These are phyloP conservation scores for Brassica carinata DNA, from an alignment of 345 rosid genomes.

Conservation along the genomic window DNA sequence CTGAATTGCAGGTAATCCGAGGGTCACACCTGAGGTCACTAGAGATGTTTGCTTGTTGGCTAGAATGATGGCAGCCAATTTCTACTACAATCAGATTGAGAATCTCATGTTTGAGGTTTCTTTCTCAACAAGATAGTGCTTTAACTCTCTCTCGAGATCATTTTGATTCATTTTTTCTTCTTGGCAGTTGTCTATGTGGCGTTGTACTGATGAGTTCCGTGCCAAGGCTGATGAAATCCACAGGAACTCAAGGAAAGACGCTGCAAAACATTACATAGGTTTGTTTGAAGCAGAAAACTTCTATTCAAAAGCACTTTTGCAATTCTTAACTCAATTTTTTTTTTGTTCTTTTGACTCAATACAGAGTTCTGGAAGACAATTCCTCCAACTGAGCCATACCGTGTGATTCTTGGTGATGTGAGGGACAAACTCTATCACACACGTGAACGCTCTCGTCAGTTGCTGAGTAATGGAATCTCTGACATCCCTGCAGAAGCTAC, in stretches of 20 bases:
- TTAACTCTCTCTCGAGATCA: not conserved
- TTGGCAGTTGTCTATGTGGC: constrained; percentile 98
- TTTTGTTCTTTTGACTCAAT: not conserved
- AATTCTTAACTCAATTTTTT: constrained; percentile 33
- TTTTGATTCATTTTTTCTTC: constrained; percentile 4
- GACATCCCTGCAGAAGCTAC: constrained; percentile 84
- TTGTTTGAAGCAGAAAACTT: constrained; percentile 46
- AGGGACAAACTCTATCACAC: constrained; percentile 90
- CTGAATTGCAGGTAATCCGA: constrained; percentile 71
- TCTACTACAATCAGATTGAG: constrained; percentile 94
- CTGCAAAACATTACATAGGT: constrained; percentile 99
- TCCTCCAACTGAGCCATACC: constrained; percentile 89
- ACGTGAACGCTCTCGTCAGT: constrained; percentile 89
- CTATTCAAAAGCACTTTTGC: too few species aligned
- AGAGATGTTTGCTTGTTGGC: constrained; percentile 98
- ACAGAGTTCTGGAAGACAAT: constrained; percentile 93
- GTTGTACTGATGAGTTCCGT: constrained; percentile 95
- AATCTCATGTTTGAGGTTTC: constrained; percentile 87
- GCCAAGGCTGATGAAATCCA: constrained; percentile 73
- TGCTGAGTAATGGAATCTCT: constrained; percentile 74
- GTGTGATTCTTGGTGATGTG: constrained; percentile 91
- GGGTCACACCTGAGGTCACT: constrained; percentile 99
- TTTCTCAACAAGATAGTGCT: too few species aligned
- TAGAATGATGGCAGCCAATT: constrained; percentile 98
- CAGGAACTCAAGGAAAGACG: constrained; percentile 77